Base-by-base conservation (phyloP, 495 filamentous ascomycete genomes). In the Alectoria sarmentosa region DNA sequence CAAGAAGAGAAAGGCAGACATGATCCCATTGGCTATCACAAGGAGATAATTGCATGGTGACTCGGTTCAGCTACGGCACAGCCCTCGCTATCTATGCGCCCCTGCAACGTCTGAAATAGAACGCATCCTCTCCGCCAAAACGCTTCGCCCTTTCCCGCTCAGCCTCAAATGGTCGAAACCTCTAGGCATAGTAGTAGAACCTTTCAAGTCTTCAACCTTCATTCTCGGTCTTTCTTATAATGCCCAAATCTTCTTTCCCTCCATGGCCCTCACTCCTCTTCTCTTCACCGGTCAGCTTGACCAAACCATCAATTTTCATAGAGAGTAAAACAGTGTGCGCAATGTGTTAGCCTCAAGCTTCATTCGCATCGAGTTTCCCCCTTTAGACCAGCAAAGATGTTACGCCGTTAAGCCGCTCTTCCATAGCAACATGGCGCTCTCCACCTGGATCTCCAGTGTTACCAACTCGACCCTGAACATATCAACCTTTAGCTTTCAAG, bases 401-500 rank as follows among this genome's bases (percentile, higher is more conserved):
- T 6, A 1, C 8, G 23, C 11, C n/a, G 2, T 52, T 52, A 14
- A 7, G 19, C 11, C 30, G 30, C 52, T 34, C 30, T 30, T 55
- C 11, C 30, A 5, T 17, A 32, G 15, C 30, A 34, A 13, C 15
- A 55, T 55, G 52, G 52, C 52, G 14, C 17, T 7, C 1, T 54
- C 49, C 7, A 54, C 49, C 28, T 55, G 52, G 52, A 41, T 60
- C 14, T 26, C 39, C 26, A 1, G 15, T 8, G n/a, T 60, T n/a
- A 60, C 57, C 8, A 60, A 60, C 39, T 42, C 36, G 5, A 60
- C 57, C n/a, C 26, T 60, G 14, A 30, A 60, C n/a, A 17, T n/a
- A 4, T 60, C 57, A 15, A 60, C 57, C 21, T 60, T 41, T 32
- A 60, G 57, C 36, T 30, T 60, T 41, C 57, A 60, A 11, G 57